Conservation (phyloP, 345 rosid genomes). For the Lepidium africanum region DNA sequence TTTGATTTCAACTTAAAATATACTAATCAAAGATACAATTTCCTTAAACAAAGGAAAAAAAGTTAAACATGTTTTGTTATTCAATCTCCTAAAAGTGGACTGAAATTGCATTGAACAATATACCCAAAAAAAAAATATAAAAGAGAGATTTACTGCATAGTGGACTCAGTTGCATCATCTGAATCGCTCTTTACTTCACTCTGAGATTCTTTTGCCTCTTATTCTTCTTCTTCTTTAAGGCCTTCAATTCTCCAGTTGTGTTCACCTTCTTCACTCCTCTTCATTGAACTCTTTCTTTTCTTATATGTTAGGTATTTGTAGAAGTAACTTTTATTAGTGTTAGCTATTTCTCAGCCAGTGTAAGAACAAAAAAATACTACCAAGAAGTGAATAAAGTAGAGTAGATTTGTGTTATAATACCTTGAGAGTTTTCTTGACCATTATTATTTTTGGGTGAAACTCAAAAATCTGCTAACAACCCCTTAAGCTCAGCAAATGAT, state of each 20-base stretch:
- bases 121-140: too few relatives aligned
- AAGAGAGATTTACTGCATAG: slow-evolving; percentile 2
- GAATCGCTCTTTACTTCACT: slow-evolving; percentile 27
- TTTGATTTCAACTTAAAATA: too few relatives aligned
- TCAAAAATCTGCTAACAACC: too few relatives aligned
- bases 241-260: slow-evolving; percentile 19
- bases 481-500: too few relatives aligned
- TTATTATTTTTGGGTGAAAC: slow-evolving; percentile 42
- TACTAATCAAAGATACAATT: too few relatives aligned
- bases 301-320: slow-evolving; percentile 8
- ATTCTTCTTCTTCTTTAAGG: slow-evolving; percentile 25
- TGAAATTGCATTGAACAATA: too few relatives aligned
- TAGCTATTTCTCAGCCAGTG: neutral
- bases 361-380: neutral
- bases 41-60: too few relatives aligned
- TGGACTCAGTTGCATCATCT: slow-evolving; percentile 15
- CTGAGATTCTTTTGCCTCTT: slow-evolving; percentile 35
- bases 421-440: slow-evolving; percentile 39
- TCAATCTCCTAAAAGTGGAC: too few relatives aligned
- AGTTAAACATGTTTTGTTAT: too few relatives aligned
- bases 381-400: neutral
- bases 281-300: slow-evolving; percentile 32
- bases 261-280: slow-evolving; percentile 30
- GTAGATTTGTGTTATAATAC: slow-evolving; percentile 23
- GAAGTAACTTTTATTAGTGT: neutral